Evolutionary conservation across 2,329 filamentous ascomycete genomes (phyloP).

Genomic region (Hypomyces rosellus): DNA sequence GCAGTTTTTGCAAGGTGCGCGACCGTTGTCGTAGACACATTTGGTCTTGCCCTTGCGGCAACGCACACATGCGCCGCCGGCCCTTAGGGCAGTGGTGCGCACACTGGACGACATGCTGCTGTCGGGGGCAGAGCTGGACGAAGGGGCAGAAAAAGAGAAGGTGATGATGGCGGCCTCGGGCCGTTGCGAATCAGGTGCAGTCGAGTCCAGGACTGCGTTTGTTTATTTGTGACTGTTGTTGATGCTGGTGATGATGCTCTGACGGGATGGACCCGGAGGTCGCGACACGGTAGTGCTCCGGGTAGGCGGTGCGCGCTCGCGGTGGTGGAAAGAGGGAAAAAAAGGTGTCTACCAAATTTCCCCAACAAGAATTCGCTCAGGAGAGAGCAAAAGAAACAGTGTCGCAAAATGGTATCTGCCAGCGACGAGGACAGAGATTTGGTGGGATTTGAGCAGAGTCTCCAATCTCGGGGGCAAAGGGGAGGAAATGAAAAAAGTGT

Average conservation of each 20-base stretch:
- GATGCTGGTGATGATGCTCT: constrained; percentile 3
- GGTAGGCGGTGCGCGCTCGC: constrained; percentile 8
- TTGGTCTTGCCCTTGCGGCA: constrained; percentile 60
- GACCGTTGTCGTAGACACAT: constrained; percentile 56
- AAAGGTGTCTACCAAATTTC: background rate
- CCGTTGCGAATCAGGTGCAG: background rate
- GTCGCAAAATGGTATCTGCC: background rate
- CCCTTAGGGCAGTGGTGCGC: constrained; percentile 53
- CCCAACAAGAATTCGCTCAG: background rate
- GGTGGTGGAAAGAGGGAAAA: background rate
- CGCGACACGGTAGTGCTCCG: constrained; percentile 15
- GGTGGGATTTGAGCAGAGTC: background rate
- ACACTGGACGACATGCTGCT: constrained; percentile 41
- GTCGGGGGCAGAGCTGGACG: background rate
- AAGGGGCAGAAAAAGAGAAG: background rate
- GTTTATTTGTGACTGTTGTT: background rate
- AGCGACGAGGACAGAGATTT: background rate
- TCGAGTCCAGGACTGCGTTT: background rate
- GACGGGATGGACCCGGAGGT: constrained; percentile 11
- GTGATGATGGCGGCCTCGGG: background rate
- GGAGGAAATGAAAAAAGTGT: background rate
- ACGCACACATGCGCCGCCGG: constrained; percentile 55
- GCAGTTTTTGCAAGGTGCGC: constrained; percentile 58
- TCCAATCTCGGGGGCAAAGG: background rate
- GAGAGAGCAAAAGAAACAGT: background rate